Evolutionary conservation across 495 filamentous ascomycete species (phyloP).

Genomic region (Penicillium alfredii): DNA sequence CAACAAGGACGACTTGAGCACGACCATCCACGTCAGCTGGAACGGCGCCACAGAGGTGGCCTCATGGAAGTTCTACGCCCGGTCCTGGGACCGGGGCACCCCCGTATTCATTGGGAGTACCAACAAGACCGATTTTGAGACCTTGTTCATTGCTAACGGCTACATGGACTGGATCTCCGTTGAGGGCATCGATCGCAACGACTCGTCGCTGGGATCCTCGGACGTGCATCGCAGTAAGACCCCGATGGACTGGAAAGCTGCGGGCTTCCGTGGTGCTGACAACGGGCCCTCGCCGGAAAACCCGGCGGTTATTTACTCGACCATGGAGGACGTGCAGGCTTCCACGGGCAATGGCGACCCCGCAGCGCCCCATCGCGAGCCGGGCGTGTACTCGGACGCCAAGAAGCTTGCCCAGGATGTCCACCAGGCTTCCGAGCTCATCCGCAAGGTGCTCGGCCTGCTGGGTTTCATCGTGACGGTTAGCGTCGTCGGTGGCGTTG

Average conservation of each 20-base stretch:
- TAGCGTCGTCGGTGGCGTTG: too few species aligned
- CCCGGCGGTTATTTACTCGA: constrained; percentile 23
- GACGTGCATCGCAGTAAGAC: constrained; percentile 20
- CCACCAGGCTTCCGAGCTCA: too few species aligned
- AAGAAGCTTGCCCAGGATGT: too few species aligned
- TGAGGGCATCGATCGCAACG: constrained; percentile 32
- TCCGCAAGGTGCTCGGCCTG: too few species aligned
- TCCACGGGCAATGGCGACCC: constrained; percentile 12
- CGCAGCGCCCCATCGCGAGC: too few species aligned
- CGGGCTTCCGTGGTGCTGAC: constrained; percentile 25
- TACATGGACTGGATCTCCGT: constrained; percentile 36
- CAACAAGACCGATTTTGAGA: constrained; percentile 38
- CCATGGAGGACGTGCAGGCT: constrained; percentile 11
- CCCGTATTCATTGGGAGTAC: constrained; percentile 30
- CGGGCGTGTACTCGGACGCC: too few species aligned
- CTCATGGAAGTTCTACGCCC: constrained; percentile 37
- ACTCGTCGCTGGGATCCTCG: constrained; percentile 29
- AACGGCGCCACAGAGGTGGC: constrained; percentile 44
- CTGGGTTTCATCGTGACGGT: too few species aligned
- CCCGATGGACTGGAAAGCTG: constrained; percentile 31
- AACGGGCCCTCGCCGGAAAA: constrained; percentile 26
- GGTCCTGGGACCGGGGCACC: constrained; percentile 18
- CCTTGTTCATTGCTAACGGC: constrained; percentile 39
- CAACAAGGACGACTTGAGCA: constrained; percentile 25
- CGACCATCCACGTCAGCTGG: constrained; percentile 43